Percentiles rank a stretch among this genome's conserved stretches.
Conservation (phyloP, 2,329 filamentous ascomycete species). For the Myriosclerotinia duriaeana region DNA sequence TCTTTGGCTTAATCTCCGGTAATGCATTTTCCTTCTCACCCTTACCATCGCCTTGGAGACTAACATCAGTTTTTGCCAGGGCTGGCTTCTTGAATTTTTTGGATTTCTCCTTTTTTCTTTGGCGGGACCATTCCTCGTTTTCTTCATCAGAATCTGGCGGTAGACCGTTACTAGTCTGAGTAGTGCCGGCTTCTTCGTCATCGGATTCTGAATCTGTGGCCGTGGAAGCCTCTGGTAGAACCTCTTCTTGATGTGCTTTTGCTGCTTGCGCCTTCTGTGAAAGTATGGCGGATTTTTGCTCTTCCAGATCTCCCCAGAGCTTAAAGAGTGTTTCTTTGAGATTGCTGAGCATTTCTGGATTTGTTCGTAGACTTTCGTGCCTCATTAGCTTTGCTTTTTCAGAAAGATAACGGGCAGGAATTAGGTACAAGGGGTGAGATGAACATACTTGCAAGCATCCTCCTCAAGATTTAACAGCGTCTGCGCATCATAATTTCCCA, state of each 20-base stretch:
- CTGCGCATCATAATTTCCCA: slow-evolving; percentile 60
- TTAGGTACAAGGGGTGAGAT: neutral
- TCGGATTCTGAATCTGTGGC: slow-evolving; percentile 8
- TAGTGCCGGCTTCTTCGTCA: neutral
- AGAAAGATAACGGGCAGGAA: neutral
- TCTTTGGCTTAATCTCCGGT: slow-evolving; percentile 41
- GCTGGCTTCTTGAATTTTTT: neutral
- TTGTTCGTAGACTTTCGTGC: slow-evolving; percentile 53
- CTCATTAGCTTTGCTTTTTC: neutral
- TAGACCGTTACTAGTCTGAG: neutral
- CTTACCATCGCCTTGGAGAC: neutral
- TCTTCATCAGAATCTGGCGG: slow-evolving; percentile 9
- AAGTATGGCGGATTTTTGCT: slow-evolving; percentile 54
- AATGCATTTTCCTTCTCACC: slow-evolving; percentile 7
- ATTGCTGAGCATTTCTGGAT: slow-evolving; percentile 48
- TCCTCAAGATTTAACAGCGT: slow-evolving; percentile 52
- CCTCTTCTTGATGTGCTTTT: slow-evolving; percentile 28
- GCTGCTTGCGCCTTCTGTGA: slow-evolving; percentile 3
- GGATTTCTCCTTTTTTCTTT: neutral
- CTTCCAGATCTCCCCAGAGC: slow-evolving; percentile 85
- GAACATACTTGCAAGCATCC: slow-evolving; percentile 53
- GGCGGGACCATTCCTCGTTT: neutral
- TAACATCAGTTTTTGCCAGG: neutral
- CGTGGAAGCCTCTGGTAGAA: slow-evolving; percentile 13
- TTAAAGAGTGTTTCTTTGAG: slow-evolving; percentile 71